phyloP scores from a whole-genome alignment of 768 basidiomycete species.

The Goffeauzyma gilvescens region DNA sequence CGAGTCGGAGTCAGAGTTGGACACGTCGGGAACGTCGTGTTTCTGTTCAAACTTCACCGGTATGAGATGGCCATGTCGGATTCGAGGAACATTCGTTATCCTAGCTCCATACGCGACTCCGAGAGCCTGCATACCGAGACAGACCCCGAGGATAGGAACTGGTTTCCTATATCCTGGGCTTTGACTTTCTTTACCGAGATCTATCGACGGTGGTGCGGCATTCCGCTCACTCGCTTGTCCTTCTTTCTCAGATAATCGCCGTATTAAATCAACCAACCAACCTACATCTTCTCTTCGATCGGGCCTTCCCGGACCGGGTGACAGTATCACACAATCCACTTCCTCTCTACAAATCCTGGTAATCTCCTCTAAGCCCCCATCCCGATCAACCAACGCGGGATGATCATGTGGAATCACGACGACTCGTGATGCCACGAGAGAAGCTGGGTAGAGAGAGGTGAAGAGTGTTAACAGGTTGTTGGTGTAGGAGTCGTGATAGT shows the following conservation, averaged over 20 bases:
- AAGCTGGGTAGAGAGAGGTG: slow-evolving; percentile 16
- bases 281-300: no score
- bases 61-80: slow-evolving; percentile 31
- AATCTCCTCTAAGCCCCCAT: slow-evolving; percentile 9
- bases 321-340: slow-evolving; percentile 32
- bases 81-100: slow-evolving; percentile 28
- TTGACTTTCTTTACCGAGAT: not conserved
- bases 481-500: slow-evolving; percentile 33
- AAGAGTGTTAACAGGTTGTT: slow-evolving; percentile 33
- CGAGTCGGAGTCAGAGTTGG: no score
- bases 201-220: no score
- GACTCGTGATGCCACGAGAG: not conserved
- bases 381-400: not conserved
- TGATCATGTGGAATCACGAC: slow-evolving; percentile 1
- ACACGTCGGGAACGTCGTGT: no score
- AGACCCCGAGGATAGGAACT: slow-evolving; percentile 27
- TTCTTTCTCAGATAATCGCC: no score
- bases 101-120: slow-evolving; percentile 28
- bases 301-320: slow-evolving; percentile 32
- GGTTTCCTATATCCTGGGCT: slow-evolving; percentile 23
- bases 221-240: no score
- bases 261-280: no score
- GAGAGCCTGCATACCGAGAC: slow-evolving; percentile 30
- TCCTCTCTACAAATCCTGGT: slow-evolving; percentile 14
- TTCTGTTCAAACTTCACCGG: no score